Conservation (phyloP, 306 rosid species). For the Vigna nakashimae region DNA sequence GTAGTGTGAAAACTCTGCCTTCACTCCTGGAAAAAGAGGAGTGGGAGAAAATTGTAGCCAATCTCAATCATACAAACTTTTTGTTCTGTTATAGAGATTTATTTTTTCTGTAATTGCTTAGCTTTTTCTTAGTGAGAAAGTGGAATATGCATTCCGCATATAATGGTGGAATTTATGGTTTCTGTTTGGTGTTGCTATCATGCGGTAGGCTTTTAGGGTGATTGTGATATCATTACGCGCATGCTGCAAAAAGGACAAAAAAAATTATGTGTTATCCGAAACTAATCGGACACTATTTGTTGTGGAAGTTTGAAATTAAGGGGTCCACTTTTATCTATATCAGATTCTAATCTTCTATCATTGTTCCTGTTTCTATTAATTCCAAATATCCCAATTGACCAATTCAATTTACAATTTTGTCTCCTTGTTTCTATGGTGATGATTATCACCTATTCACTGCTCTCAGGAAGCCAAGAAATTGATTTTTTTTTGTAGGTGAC, state of each 20-base stretch:
- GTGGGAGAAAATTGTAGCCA: background rate
- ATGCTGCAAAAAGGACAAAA: conserved; percentile 16
- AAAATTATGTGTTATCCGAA: background rate
- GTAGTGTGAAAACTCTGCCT: background rate
- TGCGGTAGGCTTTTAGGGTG: background rate
- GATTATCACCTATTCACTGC: background rate
- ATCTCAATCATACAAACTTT: background rate
- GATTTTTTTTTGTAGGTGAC: conserved; percentile 8
- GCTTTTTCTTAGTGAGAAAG: conserved; percentile 27
- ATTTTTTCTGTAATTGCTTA: background rate
- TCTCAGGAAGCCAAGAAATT: conserved; percentile 4
- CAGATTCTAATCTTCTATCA: background rate
- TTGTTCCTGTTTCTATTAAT: conserved; percentile 1
- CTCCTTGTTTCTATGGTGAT: background rate
- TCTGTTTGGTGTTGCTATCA: conserved; percentile 37
- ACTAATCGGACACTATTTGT: background rate
- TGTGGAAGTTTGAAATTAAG: conserved; percentile 19
- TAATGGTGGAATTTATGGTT: conserved; percentile 1
- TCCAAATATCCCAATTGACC: background rate
- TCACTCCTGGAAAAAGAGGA: background rate
- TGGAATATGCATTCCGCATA: conserved; percentile 5
- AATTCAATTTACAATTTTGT: conserved; percentile 13
- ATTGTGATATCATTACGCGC: conserved; percentile 14
- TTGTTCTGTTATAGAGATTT: conserved; percentile 10
- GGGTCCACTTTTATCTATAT: background rate